phyloP scores from a whole-genome alignment of 1,139 yeast genomes.

The Pichiaceae sp. region DNA sequence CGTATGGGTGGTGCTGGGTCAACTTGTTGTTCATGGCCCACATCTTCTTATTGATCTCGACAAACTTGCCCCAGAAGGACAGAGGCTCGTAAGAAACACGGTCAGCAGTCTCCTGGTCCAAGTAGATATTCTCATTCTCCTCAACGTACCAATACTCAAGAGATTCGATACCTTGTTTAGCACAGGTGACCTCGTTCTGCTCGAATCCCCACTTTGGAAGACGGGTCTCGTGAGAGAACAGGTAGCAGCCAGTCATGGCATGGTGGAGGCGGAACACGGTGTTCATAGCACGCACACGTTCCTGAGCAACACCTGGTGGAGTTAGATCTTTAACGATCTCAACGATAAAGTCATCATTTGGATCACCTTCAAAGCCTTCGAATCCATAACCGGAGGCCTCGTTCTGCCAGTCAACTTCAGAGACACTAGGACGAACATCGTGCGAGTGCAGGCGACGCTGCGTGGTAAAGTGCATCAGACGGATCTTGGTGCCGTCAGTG shows the following conservation, averaged over 20 bases:
- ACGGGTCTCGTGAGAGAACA: conserved; percentile 79
- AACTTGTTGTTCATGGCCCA: conserved; percentile 85
- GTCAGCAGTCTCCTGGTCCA: conserved; percentile 37
- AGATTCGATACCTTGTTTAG: conserved; percentile 67
- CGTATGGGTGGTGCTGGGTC: conserved; percentile 80
- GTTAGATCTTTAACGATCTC: conserved; percentile 67
- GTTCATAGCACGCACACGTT: conserved; percentile 65
- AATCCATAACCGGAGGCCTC: conserved; percentile 91
- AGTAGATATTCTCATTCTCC: conserved; percentile 47
- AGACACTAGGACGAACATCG: conserved; percentile 89
- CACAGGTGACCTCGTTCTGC: conserved; percentile 95
- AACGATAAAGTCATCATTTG: conserved; percentile 89
- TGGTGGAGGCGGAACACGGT: conserved; percentile 84
- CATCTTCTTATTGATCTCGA: conserved; percentile 81
- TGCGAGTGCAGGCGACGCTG: conserved; percentile 89
- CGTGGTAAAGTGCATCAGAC: conserved; percentile 64
- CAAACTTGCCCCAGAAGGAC: conserved; percentile 59
- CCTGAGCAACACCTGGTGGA: conserved; percentile 48
- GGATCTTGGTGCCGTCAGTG: conserved; percentile 69
- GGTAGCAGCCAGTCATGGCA: conserved; percentile 80
- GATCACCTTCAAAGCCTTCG: conserved; percentile 88
- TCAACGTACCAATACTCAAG: conserved; percentile 87
- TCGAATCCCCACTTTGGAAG: conserved; percentile 95
- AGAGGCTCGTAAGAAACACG: conserved; percentile 55
- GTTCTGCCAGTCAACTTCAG: conserved; percentile 92